A percentile compares a stretch with the other conserved stretches of the same genome.
Evolutionary conservation across 441 rosid genomes (phyloP).

Genomic region (Rhodomyrtus psidioides): DNA sequence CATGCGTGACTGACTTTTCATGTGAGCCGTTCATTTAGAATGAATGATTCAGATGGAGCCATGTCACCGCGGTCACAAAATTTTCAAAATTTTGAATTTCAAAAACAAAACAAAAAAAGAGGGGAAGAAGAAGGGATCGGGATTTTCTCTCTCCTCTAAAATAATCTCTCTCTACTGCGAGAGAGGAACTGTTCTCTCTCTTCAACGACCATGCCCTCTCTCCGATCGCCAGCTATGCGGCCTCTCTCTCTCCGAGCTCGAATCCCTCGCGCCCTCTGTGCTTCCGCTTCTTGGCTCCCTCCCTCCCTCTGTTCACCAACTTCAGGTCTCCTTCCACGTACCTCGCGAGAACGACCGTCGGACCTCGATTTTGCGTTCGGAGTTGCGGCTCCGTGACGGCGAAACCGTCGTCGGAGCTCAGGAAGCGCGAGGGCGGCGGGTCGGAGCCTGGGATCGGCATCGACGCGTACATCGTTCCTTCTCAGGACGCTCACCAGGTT

Average conservation of each 20-base stretch:
- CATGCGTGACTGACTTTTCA: no score
- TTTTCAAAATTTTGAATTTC: no score
- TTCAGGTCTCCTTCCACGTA: constrained; percentile 13
- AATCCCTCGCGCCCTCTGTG: constrained; percentile 22
- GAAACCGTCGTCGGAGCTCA: constrained; percentile 62
- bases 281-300: constrained; percentile 18
- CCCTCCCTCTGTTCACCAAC: constrained; percentile 29
- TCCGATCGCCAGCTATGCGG: constrained; percentile 38
- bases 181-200: background rate
- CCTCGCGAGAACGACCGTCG: constrained; percentile 5
- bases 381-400: constrained; percentile 62
- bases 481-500: constrained; percentile 99
- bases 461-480: constrained; percentile 89
- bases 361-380: constrained; percentile 16
- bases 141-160: no score
- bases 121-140: no score
- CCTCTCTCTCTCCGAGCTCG: constrained; percentile 41
- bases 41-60: no score
- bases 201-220: constrained; percentile 23
- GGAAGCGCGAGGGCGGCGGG: constrained; percentile 10
- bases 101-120: no score
- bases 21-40: no score
- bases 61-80: no score
- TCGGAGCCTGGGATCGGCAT: constrained; percentile 52
- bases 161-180: background rate